Conservation (phyloP, 768 basidiomycete species). For the Tylopilus subfusipes region DNA sequence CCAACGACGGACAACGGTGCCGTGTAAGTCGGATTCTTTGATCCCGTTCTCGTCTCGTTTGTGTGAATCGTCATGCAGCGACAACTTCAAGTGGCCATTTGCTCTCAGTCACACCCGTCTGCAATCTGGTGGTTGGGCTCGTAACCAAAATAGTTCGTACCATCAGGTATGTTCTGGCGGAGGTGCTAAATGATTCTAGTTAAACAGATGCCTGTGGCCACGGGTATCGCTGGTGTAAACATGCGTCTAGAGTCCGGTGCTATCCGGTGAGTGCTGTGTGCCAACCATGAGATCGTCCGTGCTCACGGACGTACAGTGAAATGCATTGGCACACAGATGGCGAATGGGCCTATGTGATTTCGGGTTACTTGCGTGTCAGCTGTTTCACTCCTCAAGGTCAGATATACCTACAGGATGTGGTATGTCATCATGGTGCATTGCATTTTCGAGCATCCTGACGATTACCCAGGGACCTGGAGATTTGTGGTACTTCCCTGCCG, state of each 20-base stretch:
- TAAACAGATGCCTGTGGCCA: conserved; percentile 38
- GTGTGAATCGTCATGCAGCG: conserved; percentile 16
- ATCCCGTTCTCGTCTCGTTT: neutral
- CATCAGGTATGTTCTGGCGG: neutral
- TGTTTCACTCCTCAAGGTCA: conserved; percentile 52
- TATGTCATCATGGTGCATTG: conserved; percentile 29
- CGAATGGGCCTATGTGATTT: conserved; percentile 53
- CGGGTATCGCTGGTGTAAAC: conserved; percentile 37
- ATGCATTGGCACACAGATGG: conserved; percentile 43
- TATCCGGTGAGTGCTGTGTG: conserved; percentile 31
- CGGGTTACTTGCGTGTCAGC: conserved; percentile 47
- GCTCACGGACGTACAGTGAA: conserved; percentile 30
- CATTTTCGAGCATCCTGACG: conserved; percentile 13
- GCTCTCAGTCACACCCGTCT: conserved; percentile 57
- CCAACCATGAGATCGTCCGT: neutral
- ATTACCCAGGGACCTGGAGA: conserved; percentile 36
- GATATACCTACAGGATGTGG: conserved; percentile 51
- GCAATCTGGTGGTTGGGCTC: conserved; percentile 63
- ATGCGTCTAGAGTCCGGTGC: conserved; percentile 43
- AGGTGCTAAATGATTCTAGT: conserved; percentile 25
- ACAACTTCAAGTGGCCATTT: conserved; percentile 64
- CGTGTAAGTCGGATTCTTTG: conserved; percentile 33
- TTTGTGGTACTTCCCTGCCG: conserved; percentile 59
- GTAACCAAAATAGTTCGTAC: conserved; percentile 53
- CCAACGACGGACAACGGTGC: conserved; percentile 59